phyloP scores from a whole-genome alignment of 805 yeast genomes.

The Zygotorulaspora florentina region DNA sequence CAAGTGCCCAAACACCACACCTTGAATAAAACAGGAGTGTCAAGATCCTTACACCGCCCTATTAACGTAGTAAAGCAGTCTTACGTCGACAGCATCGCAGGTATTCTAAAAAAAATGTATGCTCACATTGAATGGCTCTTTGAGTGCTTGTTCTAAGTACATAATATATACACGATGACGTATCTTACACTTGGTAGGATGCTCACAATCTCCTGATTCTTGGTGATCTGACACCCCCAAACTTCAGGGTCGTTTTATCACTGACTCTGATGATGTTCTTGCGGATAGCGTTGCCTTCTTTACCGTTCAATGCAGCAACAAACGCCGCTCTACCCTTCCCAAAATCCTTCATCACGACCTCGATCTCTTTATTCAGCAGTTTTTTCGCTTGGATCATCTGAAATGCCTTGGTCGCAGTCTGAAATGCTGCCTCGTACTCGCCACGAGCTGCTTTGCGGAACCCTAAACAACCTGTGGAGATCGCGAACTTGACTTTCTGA shows the following conservation, averaged over 20 bases:
- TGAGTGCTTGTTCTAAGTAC: background rate
- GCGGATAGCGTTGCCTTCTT: slow-evolving; percentile 73
- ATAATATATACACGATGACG: background rate
- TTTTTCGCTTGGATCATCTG: slow-evolving; percentile 61
- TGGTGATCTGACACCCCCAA: slow-evolving; percentile 91
- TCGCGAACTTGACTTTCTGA: slow-evolving; percentile 62
- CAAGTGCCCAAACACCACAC: background rate
- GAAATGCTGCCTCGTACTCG: slow-evolving; percentile 90
- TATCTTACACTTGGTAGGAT: background rate
- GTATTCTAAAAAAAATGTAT: too few relatives aligned
- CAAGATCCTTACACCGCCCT: background rate
- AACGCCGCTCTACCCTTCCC: slow-evolving; percentile 92
- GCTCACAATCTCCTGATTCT: slow-evolving; percentile 65
- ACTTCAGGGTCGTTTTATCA: slow-evolving; percentile 77
- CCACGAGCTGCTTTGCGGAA: slow-evolving; percentile 87
- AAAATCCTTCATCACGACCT: slow-evolving; percentile 71
- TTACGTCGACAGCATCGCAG: background rate
- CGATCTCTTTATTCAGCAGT: slow-evolving; percentile 58
- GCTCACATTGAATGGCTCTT: too few relatives aligned
- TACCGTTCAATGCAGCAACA: slow-evolving; percentile 75
- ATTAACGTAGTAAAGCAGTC: background rate
- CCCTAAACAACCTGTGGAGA: slow-evolving; percentile 83
- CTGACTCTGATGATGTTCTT: slow-evolving; percentile 63
- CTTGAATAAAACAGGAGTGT: background rate
- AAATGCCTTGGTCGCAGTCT: slow-evolving; percentile 71